Conservation (phyloP, 176 grass and related monocot species). For the Triticum aestivum region DNA sequence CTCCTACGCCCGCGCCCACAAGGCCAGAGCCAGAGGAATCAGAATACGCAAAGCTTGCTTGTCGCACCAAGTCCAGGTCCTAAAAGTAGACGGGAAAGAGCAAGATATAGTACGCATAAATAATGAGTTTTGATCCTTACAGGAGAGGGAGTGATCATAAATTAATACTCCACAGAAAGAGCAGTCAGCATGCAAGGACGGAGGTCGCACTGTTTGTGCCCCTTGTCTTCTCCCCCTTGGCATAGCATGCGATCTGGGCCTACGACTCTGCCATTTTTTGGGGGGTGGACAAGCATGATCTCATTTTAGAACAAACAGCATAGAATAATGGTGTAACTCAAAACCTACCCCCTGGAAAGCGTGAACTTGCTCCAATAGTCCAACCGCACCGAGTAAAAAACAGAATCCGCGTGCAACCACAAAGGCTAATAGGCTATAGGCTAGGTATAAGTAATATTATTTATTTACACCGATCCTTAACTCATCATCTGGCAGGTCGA, state of each 20-base stretch:
- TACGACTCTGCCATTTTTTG: conserved; percentile 20
- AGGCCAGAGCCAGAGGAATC: background rate
- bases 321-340: conserved; percentile 20
- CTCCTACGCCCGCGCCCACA: conserved; percentile 31
- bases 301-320: conserved; percentile 20
- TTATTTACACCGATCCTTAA: conserved; percentile 24
- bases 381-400: conserved; percentile 39
- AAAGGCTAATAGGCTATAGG: background rate
- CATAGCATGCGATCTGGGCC: conserved; percentile 32
- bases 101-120: background rate
- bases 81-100: background rate
- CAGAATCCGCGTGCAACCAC: conserved; percentile 30
- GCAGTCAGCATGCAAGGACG: conserved; percentile 11
- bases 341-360: conserved; percentile 18
- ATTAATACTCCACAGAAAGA: background rate
- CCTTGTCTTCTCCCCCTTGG: conserved; percentile 19
- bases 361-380: conserved; percentile 41
- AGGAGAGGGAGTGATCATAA: background rate
- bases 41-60: background rate
- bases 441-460: background rate
- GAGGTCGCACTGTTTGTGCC: conserved; percentile 22
- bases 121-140: conserved; percentile 9
- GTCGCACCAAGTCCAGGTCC: background rate
- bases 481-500: conserved; percentile 39
- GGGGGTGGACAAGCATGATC: conserved; percentile 19